Evolutionary conservation across 495 filamentous ascomycete genomes (phyloP).

Genomic region (Penicillium turbatum): DNA sequence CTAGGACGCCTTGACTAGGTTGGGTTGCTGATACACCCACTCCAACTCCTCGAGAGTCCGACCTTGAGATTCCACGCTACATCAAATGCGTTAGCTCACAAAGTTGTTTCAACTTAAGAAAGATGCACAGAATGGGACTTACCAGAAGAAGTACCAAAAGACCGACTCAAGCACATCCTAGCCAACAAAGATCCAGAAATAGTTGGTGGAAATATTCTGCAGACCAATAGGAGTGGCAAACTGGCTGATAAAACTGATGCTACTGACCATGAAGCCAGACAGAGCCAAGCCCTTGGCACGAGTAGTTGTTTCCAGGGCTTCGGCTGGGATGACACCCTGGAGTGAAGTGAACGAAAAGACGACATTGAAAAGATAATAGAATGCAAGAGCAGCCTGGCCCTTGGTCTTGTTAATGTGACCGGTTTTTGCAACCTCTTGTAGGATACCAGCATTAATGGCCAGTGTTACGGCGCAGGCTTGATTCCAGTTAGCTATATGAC

Average conservation of each 20-base stretch:
- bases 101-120: too few relatives aligned
- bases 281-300: constrained; percentile 38
- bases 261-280: constrained; percentile 54
- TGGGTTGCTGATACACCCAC: constrained; percentile 60
- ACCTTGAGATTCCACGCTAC: constrained; percentile 66
- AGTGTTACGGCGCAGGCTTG: constrained; percentile 49
- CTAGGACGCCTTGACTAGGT: constrained; percentile 56
- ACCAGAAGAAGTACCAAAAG: constrained; percentile 62
- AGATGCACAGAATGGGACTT: too few relatives aligned
- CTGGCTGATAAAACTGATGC: constrained; percentile 58
- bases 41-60: constrained; percentile 69
- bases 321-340: constrained; percentile 39
- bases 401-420: too few relatives aligned
- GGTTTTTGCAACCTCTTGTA: constrained; percentile 30
- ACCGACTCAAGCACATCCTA: constrained; percentile 54
- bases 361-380: too few relatives aligned
- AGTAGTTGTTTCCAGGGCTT: too few relatives aligned
- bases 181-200: constrained; percentile 60
- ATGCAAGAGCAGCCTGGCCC: too few relatives aligned
- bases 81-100: too few relatives aligned
- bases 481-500: too few relatives aligned
- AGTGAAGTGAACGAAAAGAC: constrained; percentile 18
- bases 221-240: constrained; percentile 56
- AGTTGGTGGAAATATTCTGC: constrained; percentile 50
- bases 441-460: constrained; percentile 37